Percentiles rank a stretch among this genome's conserved stretches.
Evolutionary conservation across 2,329 filamentous ascomycete genomes (phyloP).

Genomic region (Botrytis cinerea): DNA sequence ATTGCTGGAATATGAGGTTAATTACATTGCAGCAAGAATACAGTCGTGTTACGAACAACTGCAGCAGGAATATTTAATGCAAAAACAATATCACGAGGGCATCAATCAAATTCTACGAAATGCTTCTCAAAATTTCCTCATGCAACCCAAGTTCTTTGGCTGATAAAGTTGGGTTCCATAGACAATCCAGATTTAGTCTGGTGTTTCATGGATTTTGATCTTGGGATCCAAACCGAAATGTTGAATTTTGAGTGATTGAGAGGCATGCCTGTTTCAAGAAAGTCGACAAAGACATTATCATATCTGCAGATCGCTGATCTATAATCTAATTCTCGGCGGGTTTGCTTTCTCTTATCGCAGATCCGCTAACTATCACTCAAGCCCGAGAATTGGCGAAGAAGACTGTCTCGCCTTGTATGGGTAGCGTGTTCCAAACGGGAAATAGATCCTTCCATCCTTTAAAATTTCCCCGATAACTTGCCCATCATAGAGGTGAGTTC

Average conservation of each 20-base stretch:
- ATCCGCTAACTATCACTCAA: not conserved
- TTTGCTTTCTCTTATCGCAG: not conserved
- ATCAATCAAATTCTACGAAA: constrained; percentile 13
- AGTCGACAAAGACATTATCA: constrained; percentile 2
- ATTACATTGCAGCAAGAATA: constrained; percentile 19
- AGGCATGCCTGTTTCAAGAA: not conserved
- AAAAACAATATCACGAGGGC: constrained; percentile 23
- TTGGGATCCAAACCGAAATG: constrained; percentile 2
- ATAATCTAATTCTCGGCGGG: constrained; percentile 1
- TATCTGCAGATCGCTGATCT: constrained; percentile 16
- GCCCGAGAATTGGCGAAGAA: not conserved
- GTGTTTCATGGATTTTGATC: not conserved
- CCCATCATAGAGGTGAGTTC: not conserved
- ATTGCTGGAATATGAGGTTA: constrained; percentile 18
- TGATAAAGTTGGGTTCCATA: constrained; percentile 5
- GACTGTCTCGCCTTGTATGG: not conserved
- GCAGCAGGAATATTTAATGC: constrained; percentile 22
- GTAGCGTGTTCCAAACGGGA: not conserved
- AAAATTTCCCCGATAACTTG: not conserved
- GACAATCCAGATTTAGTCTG: constrained; percentile 16
- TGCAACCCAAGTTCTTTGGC: constrained; percentile 7
- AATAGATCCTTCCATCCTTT: not conserved
- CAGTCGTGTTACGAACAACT: constrained; percentile 21
- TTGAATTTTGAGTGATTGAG: not conserved
- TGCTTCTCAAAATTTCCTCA: constrained; percentile 13